Conservation (phyloP, 345 rosid species). For the Salix dunnii region DNA sequence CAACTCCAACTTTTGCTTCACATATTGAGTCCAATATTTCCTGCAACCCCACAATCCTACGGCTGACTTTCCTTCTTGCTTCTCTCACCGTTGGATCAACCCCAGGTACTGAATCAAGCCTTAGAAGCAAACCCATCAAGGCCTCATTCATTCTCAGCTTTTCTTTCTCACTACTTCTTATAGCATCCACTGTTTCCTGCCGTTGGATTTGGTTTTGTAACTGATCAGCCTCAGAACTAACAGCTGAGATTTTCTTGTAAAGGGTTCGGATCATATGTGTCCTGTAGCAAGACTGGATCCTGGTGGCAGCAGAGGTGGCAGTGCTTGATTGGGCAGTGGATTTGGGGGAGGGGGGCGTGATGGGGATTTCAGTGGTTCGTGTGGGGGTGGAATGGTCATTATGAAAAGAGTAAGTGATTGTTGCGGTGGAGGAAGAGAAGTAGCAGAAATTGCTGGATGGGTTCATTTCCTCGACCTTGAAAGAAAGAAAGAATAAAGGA, state of each 20-base stretch:
- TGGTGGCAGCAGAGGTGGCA: conserved; percentile 41
- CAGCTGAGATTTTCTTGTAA: conserved; percentile 48
- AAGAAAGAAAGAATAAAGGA: too few relatives aligned
- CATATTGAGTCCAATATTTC: conserved; percentile 70
- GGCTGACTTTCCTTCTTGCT: conserved; percentile 82
- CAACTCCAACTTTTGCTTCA: conserved; percentile 18
- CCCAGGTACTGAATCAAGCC: conserved; percentile 81
- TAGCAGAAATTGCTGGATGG: conserved; percentile 30
- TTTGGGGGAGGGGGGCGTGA: conserved; percentile 19
- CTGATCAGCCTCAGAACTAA: conserved; percentile 52
- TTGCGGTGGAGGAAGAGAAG: conserved; percentile 34
- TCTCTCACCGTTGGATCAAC: conserved; percentile 65
- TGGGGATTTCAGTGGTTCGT: conserved; percentile 30
- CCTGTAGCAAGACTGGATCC: conserved; percentile 71
- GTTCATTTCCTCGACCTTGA: conserved; percentile 23
- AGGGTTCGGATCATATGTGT: conserved; percentile 52
- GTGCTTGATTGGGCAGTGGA: conserved; percentile 13
- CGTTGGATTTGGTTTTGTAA: conserved; percentile 63
- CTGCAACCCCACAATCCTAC: conserved; percentile 76
- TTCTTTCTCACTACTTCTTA: conserved; percentile 58
- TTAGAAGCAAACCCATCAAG: conserved; percentile 68
- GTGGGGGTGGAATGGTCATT: conserved; percentile 33
- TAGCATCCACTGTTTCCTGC: conserved; percentile 81
- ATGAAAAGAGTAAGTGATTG: conserved; percentile 38
- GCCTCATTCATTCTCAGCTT: conserved; percentile 73